A percentile compares a stretch with the other conserved stretches of the same genome.
Evolutionary conservation across 1,284 basidiomycete genomes (phyloP).

Genomic region (Apiotrichum veenhuisii): DNA sequence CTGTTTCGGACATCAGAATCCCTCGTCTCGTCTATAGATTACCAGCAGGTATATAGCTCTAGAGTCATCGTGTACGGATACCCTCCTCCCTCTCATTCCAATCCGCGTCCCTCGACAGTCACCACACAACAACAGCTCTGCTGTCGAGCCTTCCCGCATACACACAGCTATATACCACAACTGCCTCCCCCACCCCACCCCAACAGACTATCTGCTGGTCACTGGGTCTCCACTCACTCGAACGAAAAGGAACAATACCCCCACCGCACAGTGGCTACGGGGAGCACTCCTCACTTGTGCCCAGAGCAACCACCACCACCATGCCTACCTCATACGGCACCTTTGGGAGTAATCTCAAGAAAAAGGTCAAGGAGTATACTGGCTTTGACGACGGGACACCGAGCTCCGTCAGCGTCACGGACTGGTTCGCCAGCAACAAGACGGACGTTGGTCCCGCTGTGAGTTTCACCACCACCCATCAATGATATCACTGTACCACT

Average conservation of each 20-base stretch:
- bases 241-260: neutral
- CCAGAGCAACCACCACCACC: neutral
- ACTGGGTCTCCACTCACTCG: neutral
- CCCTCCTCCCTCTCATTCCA: neutral
- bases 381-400: slow-evolving; percentile 41
- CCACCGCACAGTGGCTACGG: neutral
- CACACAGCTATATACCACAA: too few species aligned
- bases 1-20: too few species aligned
- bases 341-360: slow-evolving; percentile 5
- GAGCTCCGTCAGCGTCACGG: slow-evolving; percentile 30
- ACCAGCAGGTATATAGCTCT: neutral
- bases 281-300: neutral
- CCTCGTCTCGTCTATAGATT: neutral
- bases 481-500: too few species aligned
- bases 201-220: too few species aligned
- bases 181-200: too few species aligned
- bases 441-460: slow-evolving; percentile 23
- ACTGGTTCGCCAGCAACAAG: slow-evolving; percentile 30
- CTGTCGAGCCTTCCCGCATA: neutral
- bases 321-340: slow-evolving; percentile 1
- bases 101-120: neutral
- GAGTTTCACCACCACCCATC: slow-evolving; percentile 11
- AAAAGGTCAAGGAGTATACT: slow-evolving; percentile 29
- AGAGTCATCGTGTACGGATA: neutral
- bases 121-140: neutral